Conservation (phyloP, 2,329 filamentous ascomycete genomes). For the Acephala macrosclerotiorum region DNA sequence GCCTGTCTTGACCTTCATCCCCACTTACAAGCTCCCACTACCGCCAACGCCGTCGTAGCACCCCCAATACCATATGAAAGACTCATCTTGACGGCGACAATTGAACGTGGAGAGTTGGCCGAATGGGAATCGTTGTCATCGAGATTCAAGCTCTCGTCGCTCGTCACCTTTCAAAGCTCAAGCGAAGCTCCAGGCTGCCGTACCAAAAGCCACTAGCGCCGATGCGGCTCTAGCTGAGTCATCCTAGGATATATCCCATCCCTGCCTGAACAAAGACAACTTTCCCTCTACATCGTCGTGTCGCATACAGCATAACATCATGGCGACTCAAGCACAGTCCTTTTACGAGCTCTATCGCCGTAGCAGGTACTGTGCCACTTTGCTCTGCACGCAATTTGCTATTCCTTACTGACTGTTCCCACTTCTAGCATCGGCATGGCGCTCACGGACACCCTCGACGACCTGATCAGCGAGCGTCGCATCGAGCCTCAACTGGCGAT, state of each 20-base stretch:
- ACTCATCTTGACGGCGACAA: slow-evolving; percentile 64
- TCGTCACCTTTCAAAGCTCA: slow-evolving; percentile 22
- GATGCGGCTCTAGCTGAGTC: slow-evolving; percentile 32
- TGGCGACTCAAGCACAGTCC: slow-evolving; percentile 61
- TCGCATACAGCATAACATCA: slow-evolving; percentile 39
- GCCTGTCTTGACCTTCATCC: slow-evolving; percentile 44
- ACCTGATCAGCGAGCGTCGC: slow-evolving; percentile 90
- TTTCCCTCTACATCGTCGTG: slow-evolving; percentile 29
- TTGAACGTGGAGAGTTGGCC: slow-evolving; percentile 21
- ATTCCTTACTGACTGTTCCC: slow-evolving; percentile 41
- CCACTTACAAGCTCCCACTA: slow-evolving; percentile 81
- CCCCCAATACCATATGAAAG: slow-evolving; percentile 74
- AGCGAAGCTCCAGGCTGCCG: slow-evolving; percentile 32
- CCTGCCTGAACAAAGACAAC: slow-evolving; percentile 19
- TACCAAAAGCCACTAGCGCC: slow-evolving; percentile 27
- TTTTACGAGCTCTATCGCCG: slow-evolving; percentile 97
- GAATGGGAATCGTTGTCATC: slow-evolving; percentile 13
- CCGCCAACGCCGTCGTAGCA: slow-evolving; percentile 70
- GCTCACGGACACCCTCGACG: slow-evolving; percentile 95
- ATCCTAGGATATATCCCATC: slow-evolving; percentile 26
- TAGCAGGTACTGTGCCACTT: slow-evolving; percentile 78
- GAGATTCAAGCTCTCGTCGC: slow-evolving; percentile 17
- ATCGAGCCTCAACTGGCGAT: slow-evolving; percentile 99
- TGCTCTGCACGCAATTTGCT: slow-evolving; percentile 42
- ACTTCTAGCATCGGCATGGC: slow-evolving; percentile 82